These are phyloP conservation scores for Clitocybe nebularis DNA, from an alignment of 1,284 basidiomycete species.

Conservation along the genomic window DNA sequence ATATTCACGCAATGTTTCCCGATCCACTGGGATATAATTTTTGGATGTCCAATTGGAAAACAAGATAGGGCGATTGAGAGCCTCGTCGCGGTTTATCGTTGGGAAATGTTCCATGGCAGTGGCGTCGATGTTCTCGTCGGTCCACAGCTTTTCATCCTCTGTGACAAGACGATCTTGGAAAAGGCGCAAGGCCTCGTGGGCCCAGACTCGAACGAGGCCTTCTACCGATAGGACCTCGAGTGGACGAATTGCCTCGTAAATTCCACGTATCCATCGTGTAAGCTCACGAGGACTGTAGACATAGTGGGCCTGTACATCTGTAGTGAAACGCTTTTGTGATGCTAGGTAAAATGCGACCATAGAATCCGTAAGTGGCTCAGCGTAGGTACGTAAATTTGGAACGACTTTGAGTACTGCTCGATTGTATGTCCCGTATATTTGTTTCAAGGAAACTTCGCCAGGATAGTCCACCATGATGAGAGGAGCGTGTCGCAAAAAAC, in stretches of 20 bases:
- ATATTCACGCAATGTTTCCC: slow-evolving; percentile 91
- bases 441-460: slow-evolving; percentile 93
- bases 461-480: slow-evolving; percentile 99
- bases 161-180: slow-evolving; percentile 97
- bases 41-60: slow-evolving; percentile 99
- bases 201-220: slow-evolving; percentile 96
- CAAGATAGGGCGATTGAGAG: slow-evolving; percentile 85
- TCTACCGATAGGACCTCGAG: slow-evolving; percentile 89
- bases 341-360: slow-evolving; percentile 97
- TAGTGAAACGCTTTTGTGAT: slow-evolving; percentile 93
- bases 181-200: slow-evolving; percentile 94
- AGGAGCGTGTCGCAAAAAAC: slow-evolving; percentile 97
- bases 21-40: slow-evolving; percentile 92
- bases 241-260: slow-evolving; percentile 95
- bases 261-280: slow-evolving; percentile 96
- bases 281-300: slow-evolving; percentile 99
- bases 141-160: slow-evolving; percentile 92
- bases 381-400: slow-evolving; percentile 89
- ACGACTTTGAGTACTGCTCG: slow-evolving; percentile 95
- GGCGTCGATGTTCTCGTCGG: slow-evolving; percentile 88
- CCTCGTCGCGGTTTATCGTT: slow-evolving; percentile 81
- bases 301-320: slow-evolving; percentile 96
- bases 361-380: slow-evolving; percentile 93
- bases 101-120: slow-evolving; percentile 90
- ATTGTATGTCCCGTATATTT: slow-evolving; percentile 99